Evolutionary conservation across 148 eudicot genomes (phyloP).

Genomic region (Rhododendron ferrugineum): DNA sequence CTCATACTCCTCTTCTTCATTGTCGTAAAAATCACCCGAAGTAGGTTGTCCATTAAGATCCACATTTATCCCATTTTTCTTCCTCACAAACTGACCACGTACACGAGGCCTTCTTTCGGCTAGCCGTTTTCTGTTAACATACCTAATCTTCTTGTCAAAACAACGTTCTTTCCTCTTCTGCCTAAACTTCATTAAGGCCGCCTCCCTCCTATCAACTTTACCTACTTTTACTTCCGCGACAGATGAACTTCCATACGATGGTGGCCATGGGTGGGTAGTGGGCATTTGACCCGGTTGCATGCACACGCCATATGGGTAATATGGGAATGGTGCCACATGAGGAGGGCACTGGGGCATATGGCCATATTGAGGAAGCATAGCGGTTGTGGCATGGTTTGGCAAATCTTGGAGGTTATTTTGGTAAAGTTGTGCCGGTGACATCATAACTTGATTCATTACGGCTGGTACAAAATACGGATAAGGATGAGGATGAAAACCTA

Average conservation of each 20-base stretch:
- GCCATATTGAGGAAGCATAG: conserved; percentile 49
- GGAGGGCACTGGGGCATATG: conserved; percentile 55
- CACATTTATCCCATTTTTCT: conserved; percentile 67
- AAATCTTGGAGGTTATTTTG: conserved; percentile 33
- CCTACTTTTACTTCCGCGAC: conserved; percentile 35
- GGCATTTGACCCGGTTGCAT: conserved; percentile 68
- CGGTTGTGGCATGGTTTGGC: conserved; percentile 32
- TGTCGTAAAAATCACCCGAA: conserved; percentile 58
- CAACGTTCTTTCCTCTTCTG: conserved; percentile 96
- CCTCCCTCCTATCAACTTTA: conserved; percentile 87
- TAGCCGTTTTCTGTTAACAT: conserved; percentile 72
- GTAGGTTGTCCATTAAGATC: conserved; percentile 88
- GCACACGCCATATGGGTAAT: conserved; percentile 54
- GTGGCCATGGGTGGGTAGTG: conserved; percentile 47
- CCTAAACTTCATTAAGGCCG: conserved; percentile 82
- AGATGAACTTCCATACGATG: conserved; percentile 42
- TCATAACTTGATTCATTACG: conserved; percentile 64
- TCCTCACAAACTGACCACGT: conserved; percentile 94
- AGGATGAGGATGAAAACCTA: conserved; percentile 40
- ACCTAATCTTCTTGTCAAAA: conserved; percentile 91
- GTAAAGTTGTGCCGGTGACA: conserved; percentile 44
- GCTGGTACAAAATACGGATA: conserved; percentile 75
- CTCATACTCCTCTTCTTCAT: conserved; percentile 42
- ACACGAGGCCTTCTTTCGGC: conserved; percentile 94
- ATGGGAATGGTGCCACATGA: conserved; percentile 63